These are phyloP conservation scores for Shiraia sp. DNA, from an alignment of 2,329 filamentous ascomycete species.

Conservation along the genomic window DNA sequence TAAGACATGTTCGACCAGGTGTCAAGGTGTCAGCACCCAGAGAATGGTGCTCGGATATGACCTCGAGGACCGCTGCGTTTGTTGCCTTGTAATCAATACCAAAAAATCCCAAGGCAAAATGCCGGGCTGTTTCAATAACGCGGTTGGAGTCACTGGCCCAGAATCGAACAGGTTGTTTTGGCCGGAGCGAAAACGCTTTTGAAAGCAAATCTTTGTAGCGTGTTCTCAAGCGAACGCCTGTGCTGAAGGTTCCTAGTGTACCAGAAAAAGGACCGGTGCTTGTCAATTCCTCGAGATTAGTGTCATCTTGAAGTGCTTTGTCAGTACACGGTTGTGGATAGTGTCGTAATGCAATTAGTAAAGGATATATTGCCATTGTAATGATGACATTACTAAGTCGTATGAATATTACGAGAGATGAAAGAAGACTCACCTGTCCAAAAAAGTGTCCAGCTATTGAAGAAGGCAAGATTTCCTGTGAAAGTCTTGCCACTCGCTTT, in stretches of 20 bases:
- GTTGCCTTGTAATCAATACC: slow-evolving; percentile 52
- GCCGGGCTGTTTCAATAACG: slow-evolving; percentile 60
- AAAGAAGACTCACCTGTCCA: slow-evolving; percentile 41
- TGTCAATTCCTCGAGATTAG: slow-evolving; percentile 59
- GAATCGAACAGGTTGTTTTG: slow-evolving; percentile 32
- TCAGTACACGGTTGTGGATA: slow-evolving; percentile 13
- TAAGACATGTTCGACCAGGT: slow-evolving; percentile 53
- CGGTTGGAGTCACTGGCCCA: slow-evolving; percentile 61
- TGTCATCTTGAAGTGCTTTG: slow-evolving; percentile 25
- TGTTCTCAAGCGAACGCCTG: slow-evolving; percentile 58
- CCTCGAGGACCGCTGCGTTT: slow-evolving; percentile 45
- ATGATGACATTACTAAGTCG: no score
- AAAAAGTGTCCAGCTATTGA: slow-evolving; percentile 61
- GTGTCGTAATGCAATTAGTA: neutral
- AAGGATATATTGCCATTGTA: neutral
- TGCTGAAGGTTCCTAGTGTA: slow-evolving; percentile 57
- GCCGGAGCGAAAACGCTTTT: slow-evolving; percentile 15
- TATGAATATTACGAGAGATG: neutral
- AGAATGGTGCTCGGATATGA: slow-evolving; percentile 58
- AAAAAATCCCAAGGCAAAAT: slow-evolving; percentile 61
- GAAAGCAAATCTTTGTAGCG: slow-evolving; percentile 55
- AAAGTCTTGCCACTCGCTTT: slow-evolving; percentile 47
- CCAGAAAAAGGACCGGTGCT: slow-evolving; percentile 61
- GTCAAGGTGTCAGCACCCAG: slow-evolving; percentile 60
- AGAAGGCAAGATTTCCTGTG: slow-evolving; percentile 57